Percentiles rank a stretch among this genome's conserved stretches.
phyloP scores from a whole-genome alignment of 2,329 filamentous ascomycete genomes.

The Fonsecaea pugnacius region DNA sequence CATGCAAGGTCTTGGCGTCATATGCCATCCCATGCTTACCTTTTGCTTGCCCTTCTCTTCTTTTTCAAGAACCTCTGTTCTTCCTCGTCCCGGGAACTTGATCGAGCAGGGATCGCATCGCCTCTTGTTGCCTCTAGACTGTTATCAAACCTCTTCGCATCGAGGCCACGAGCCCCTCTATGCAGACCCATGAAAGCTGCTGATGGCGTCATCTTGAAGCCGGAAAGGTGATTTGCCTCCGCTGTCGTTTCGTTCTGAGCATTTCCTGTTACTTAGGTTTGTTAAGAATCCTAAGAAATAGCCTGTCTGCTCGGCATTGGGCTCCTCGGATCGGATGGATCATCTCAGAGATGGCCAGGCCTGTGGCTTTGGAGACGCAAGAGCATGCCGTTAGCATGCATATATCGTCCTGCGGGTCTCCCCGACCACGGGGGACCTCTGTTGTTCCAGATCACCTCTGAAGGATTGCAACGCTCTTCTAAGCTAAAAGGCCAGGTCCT shows the following conservation, averaged over 20 bases:
- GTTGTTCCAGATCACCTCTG: background rate
- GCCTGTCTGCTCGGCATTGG: background rate
- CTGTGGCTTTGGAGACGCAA: background rate
- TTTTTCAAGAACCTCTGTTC: background rate
- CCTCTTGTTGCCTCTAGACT: background rate
- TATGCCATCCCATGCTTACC: background rate
- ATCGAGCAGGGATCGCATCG: background rate
- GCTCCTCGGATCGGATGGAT: background rate
- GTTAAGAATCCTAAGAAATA: background rate
- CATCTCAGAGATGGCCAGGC: background rate
- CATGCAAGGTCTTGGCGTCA: background rate
- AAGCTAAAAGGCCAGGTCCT: background rate
- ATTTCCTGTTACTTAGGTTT: background rate
- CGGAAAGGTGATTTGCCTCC: background rate
- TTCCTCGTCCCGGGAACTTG: background rate
- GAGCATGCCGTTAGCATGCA: background rate
- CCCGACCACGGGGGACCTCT: background rate
- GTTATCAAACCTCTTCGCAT: background rate
- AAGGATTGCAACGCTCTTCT: background rate
- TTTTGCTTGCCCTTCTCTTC: background rate
- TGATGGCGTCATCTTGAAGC: background rate
- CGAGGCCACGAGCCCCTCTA: background rate
- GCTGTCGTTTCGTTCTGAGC: background rate
- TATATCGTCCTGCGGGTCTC: background rate
- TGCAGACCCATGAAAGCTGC: background rate